phyloP scores from a whole-genome alignment of 306 rosid genomes.

The Clitoria ternatea region DNA sequence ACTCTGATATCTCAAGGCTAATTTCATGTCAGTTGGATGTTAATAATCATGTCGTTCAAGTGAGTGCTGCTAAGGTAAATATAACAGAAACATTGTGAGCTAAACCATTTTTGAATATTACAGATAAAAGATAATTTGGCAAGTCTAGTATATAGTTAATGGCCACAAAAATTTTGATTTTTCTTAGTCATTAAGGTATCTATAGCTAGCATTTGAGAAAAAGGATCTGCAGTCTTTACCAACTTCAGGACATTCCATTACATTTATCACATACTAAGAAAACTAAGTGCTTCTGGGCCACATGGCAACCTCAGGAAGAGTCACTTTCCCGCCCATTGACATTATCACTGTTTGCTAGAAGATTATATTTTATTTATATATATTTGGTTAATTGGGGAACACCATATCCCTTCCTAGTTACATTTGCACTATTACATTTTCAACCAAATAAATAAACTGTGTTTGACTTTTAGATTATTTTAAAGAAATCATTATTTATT shows the following conservation, averaged over 20 bases:
- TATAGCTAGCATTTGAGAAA: conserved; percentile 8
- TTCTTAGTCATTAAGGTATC: background rate
- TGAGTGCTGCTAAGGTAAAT: background rate
- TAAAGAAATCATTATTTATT: no score
- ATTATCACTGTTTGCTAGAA: no score
- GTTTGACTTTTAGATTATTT: no score
- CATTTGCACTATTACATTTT: background rate
- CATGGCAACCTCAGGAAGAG: no score
- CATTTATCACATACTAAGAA: no score
- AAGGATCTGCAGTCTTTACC: conserved; percentile 13
- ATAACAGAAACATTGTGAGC: background rate
- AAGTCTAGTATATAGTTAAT: background rate
- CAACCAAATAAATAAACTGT: background rate
- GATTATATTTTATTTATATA: no score
- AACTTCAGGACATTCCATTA: no score
- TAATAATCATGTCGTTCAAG: background rate
- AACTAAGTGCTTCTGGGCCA: no score
- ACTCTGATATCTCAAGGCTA: conserved; percentile 1
- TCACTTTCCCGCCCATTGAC: no score
- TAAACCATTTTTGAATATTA: background rate
- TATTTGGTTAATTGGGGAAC: no score
- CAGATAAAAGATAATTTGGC: background rate
- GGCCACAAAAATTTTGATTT: background rate
- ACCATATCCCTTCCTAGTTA: background rate
- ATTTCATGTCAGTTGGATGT: background rate